Base-by-base conservation (phyloP, 805 yeast genomes). In the Teunomyces pallodes region DNA sequence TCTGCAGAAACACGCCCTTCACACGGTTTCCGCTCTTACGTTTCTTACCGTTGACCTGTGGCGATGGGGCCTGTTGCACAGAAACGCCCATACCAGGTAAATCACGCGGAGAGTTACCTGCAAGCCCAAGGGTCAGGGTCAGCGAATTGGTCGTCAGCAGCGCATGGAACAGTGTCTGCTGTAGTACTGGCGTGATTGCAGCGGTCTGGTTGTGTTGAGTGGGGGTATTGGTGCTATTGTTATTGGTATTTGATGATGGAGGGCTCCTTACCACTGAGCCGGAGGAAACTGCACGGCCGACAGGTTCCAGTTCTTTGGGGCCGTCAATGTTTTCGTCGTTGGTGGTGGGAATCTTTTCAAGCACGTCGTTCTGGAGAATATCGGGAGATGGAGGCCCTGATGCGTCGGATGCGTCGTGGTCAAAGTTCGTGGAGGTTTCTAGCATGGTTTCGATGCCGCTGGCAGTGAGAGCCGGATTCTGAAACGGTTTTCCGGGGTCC, bases 1-100 rank as follows among this genome's bases (percentile, higher is more conserved):
- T 74, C 49, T 70, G 79, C 2, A 83, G 67, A 46, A 86, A 74
- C 2, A 82, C 85, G 5, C 83, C 86, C 50, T 80, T 78, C 48
- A 83, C 77, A 48, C 80, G 74, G 51, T 73, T 77, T 1, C 81
- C 77, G 53, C 75, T 76, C 53, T 72, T 75, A 46, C 76, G 62
- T 41, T 50, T 48, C 43, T 53, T 53, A 4, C 51, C 54, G n/a
- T 40, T 46, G 42, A 45, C 39, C 51, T 47, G 44, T 13, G 31
- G 47, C 17, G 45, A 54, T 20, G 24, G 24, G 1, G 24, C 24
- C 6, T 20, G 24, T 20, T 20, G 24, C 27, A 47, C 38, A 38
- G 46, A 47, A 27, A 51, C 44, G 4, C 58, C 57, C 48, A 52
- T 49, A 6, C 64, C 62, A 29, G 63, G 49, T 40, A 55, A 53